A percentile compares a stretch with the other conserved stretches of the same genome.
Conservation (phyloP, 1,284 basidiomycete genomes). For the Cystobasidium slooffiae region DNA sequence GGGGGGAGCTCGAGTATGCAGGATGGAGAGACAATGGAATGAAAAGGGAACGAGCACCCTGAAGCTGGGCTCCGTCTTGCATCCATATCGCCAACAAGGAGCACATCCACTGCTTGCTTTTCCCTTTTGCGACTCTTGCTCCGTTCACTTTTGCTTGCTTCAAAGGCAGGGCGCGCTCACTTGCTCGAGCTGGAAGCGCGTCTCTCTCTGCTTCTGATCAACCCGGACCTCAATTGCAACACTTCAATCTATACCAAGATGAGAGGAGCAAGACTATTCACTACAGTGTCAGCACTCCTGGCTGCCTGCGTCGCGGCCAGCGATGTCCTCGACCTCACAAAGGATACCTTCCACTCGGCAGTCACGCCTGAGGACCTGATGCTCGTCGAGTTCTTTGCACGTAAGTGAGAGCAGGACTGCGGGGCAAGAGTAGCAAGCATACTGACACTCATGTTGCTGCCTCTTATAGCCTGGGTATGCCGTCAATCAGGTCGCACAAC, state of each 20-base stretch:
- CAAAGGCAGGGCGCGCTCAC: too few relatives aligned
- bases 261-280: slow-evolving; percentile 21
- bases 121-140: too few relatives aligned
- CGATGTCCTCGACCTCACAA: slow-evolving; percentile 51
- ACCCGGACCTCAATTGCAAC: neutral
- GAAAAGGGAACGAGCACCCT: too few relatives aligned
- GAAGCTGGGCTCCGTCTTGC: too few relatives aligned
- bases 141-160: too few relatives aligned
- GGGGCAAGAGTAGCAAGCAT: neutral
- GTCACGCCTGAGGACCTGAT: slow-evolving; percentile 76
- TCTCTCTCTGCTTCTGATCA: neutral
- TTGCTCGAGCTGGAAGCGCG: neutral
- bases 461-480: slow-evolving; percentile 3
- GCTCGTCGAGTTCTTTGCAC: slow-evolving; percentile 94
- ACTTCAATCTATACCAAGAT: neutral
- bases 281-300: slow-evolving; percentile 24
- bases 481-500: neutral
- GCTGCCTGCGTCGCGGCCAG: slow-evolving; percentile 35
- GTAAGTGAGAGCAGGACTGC: slow-evolving; percentile 65
- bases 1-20: neutral
- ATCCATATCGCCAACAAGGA: too few relatives aligned
- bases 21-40: too few relatives aligned
- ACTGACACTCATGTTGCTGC: neutral
- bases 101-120: too few relatives aligned
- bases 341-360: slow-evolving; percentile 68